A percentile compares a stretch with the other conserved stretches of the same genome.
These are phyloP conservation scores for Pythium guiyangense DNA, from an alignment of 352 stramenopile genomes.

Conservation along the genomic window DNA sequence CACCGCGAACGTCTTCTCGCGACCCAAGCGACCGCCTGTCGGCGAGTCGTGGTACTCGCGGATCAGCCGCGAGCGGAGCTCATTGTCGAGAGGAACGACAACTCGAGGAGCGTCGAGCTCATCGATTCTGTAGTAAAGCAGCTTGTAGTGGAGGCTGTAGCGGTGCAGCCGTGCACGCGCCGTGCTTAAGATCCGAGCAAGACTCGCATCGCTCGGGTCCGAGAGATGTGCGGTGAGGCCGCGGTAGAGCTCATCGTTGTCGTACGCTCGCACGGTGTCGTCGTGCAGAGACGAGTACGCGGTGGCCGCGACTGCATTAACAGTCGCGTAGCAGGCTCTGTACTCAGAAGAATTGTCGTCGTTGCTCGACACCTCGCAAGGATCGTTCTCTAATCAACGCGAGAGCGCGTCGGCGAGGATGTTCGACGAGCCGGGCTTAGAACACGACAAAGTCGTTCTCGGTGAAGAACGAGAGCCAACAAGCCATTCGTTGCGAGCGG, in stretches of 20 bases:
- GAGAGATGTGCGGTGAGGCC: not conserved
- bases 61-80: too few species aligned
- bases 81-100: too few species aligned
- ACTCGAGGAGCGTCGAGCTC: too few species aligned
- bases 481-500: not conserved
- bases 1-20: slow-evolving; percentile 8
- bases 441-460: not conserved
- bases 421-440: not conserved
- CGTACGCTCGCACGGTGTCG: not conserved
- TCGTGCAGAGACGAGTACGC: not conserved
- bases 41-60: too few species aligned
- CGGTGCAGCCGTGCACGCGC: not conserved
- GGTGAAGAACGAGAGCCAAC: not conserved
- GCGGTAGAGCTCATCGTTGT: too few species aligned
- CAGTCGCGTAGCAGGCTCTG: too few species aligned
- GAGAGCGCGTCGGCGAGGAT: not conserved
- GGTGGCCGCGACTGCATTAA: too few species aligned
- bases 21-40: not conserved
- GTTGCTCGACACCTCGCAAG: not conserved
- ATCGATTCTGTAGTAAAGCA: too few species aligned
- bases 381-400: not conserved
- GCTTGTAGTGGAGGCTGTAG: too few species aligned
- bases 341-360: not conserved
- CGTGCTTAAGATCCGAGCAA: not conserved
- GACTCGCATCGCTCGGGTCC: too few species aligned